These are phyloP conservation scores for Citrus medica DNA, from an alignment of 345 rosid species.

Conservation along the genomic window DNA sequence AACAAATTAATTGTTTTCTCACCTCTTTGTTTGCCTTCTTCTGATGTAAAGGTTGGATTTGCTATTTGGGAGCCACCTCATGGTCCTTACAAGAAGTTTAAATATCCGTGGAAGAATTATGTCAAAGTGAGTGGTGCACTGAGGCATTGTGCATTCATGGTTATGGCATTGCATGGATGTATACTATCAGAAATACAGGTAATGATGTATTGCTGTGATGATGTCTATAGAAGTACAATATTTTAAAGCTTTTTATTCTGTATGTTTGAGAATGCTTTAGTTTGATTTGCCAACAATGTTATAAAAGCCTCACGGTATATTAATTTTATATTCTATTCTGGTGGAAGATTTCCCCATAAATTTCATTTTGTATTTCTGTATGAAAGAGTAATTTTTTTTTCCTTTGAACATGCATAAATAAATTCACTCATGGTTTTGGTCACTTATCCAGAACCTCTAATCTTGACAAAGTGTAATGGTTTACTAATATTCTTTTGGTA, in stretches of 20 bases:
- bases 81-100: constrained; percentile 71
- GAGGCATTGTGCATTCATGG: constrained; percentile 94
- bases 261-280: not conserved
- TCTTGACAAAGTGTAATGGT: not conserved
- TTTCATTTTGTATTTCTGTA: not conserved
- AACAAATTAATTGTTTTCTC: constrained; percentile 7
- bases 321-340: not conserved
- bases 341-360: not conserved
- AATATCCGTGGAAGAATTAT: constrained; percentile 91
- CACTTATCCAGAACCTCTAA: not conserved
- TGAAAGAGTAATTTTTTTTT: not conserved
- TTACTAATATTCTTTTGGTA: not conserved
- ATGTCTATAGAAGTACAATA: not conserved
- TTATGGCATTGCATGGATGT: constrained; percentile 95
- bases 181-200: constrained; percentile 98
- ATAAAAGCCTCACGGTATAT: not conserved
- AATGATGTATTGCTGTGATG: not conserved
- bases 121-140: constrained; percentile 85
- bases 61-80: constrained; percentile 99
- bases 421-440: not conserved
- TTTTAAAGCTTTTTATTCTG: not conserved
- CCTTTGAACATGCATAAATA: too few species aligned
- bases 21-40: not conserved
- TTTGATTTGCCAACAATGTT: not conserved
- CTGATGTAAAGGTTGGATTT: constrained; percentile 60